phyloP scores from a whole-genome alignment of 2,329 filamentous ascomycete species.

The Aspergillus alliaceus region DNA sequence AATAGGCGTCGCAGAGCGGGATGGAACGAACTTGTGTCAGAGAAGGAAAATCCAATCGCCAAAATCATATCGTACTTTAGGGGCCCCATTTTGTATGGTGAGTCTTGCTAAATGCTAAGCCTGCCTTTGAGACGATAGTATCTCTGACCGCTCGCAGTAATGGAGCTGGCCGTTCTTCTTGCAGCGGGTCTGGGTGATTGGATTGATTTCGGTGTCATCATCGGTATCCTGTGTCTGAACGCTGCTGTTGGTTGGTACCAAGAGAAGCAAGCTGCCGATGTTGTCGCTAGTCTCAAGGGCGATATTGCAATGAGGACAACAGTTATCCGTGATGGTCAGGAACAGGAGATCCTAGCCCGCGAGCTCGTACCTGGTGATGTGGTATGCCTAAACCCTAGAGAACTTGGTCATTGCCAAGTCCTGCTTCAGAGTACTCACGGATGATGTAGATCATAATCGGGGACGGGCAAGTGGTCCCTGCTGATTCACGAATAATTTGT shows the following conservation, averaged over 20 bases:
- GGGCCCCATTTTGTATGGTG: constrained; percentile 75
- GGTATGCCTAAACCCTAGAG: constrained; percentile 50
- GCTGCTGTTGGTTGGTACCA: constrained; percentile 78
- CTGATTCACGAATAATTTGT: constrained; percentile 70
- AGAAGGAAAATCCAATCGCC: constrained; percentile 72
- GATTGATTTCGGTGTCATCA: constrained; percentile 77
- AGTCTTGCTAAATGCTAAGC: constrained; percentile 28
- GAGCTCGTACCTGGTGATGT: constrained; percentile 77
- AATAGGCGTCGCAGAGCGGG: constrained; percentile 63
- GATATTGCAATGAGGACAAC: constrained; percentile 74
- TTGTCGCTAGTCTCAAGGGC: constrained; percentile 73
- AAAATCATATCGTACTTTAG: constrained; percentile 74
- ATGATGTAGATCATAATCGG: constrained; percentile 61
- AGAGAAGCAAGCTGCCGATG: constrained; percentile 77
- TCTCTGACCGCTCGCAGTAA: constrained; percentile 46
- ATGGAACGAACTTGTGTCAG: constrained; percentile 73
- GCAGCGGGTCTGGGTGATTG: constrained; percentile 73
- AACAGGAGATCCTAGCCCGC: constrained; percentile 66
- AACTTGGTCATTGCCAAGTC: neutral
- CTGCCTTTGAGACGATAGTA: neutral
- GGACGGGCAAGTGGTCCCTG: constrained; percentile 70
- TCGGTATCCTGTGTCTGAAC: constrained; percentile 72
- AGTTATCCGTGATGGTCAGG: constrained; percentile 65
- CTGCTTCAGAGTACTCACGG: constrained; percentile 15
- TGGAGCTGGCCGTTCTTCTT: constrained; percentile 74